Evolutionary conservation across 805 yeast genomes (phyloP), one percentile per base, ranked within the genome.

Genomic region (Lipomyces lipofer): DNA sequence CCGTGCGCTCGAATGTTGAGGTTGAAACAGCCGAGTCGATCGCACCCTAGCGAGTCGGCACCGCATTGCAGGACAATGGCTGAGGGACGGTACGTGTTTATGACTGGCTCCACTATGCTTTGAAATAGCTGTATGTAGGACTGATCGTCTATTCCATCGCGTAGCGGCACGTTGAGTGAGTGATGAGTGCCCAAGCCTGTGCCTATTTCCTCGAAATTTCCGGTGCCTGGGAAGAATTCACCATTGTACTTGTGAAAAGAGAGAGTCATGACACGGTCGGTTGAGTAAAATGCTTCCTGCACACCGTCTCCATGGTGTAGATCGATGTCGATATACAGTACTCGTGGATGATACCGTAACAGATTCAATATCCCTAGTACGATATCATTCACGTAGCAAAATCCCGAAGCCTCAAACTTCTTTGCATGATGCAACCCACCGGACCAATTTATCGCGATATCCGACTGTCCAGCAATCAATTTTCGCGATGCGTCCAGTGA

Each of bases 41-140:
- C 99, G 39, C 97, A 96, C 38, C 95, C 89, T 48, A 94, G 77
- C 1, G 98, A 91, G 70, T 94, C 99, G 27, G 97, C 99, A 45
- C 99, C 99, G 75, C 97, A 90, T 72, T 94, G 99, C 61, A 91
- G 81, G n/a, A 94, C 97, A 58, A 94, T 86, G 0, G 96, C 97
- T 7, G 95, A 83, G 1, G 99, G 99, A 71, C 88, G 96, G 72
- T 86, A 94, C 54, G 84, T 82, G 42, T 83, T 78, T 59, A 95
- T 86, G 39, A 90, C 79, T 2, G 97, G 98, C 69, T 90, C 97
- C 64, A 95, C 84, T 45, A 94, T 81, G 15, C 94, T 83, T 72
- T 84, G 87, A 68, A 69, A 82, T 71, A 63, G 81, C 70, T 62
- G 75, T 42, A 70, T 62, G 69, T 84, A 86, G 22, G 88, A 81